Evolutionary conservation across 306 rosid species (phyloP).

Genomic region (Purshia tridentata): DNA sequence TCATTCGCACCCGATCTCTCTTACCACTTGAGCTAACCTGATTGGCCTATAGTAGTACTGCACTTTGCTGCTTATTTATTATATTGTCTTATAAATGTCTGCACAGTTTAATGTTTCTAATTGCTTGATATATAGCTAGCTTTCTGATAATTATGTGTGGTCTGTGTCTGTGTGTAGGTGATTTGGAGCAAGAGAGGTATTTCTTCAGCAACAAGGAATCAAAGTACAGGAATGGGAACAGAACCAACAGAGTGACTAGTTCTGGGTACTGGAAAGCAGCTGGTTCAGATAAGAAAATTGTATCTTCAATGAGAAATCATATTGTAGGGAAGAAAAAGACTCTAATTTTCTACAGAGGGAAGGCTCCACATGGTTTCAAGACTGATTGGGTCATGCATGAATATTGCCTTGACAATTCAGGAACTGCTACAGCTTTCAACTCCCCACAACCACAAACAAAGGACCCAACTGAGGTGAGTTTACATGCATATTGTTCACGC

Average conservation of each 20-base stretch:
- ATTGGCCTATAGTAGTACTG: no score
- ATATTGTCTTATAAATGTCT: no score
- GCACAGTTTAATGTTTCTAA: no score
- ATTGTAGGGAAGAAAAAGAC: constrained; percentile 66
- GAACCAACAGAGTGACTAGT: constrained; percentile 60
- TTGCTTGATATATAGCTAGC: no score
- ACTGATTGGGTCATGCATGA: constrained; percentile 83
- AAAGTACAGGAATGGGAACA: constrained; percentile 52
- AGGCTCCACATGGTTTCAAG: constrained; percentile 50
- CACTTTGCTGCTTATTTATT: no score
- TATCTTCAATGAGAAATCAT: constrained; percentile 34
- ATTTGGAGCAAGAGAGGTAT: constrained; percentile 56
- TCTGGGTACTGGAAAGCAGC: constrained; percentile 89
- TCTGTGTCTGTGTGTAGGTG: constrained; percentile 36
- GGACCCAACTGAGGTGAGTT: constrained; percentile 33
- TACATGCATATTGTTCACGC: background rate
- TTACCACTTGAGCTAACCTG: no score
- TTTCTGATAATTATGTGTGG: background rate
- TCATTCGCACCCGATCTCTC: no score
- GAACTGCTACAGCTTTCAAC: background rate
- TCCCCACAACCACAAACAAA: background rate
- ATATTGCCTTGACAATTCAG: constrained; percentile 55
- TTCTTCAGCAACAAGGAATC: constrained; percentile 67
- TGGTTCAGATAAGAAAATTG: constrained; percentile 64
- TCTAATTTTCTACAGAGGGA: constrained; percentile 58